A percentile compares a stretch with the other conserved stretches of the same genome.
phyloP scores from a whole-genome alignment of 441 rosid species.

The Biscutella auriculata region DNA sequence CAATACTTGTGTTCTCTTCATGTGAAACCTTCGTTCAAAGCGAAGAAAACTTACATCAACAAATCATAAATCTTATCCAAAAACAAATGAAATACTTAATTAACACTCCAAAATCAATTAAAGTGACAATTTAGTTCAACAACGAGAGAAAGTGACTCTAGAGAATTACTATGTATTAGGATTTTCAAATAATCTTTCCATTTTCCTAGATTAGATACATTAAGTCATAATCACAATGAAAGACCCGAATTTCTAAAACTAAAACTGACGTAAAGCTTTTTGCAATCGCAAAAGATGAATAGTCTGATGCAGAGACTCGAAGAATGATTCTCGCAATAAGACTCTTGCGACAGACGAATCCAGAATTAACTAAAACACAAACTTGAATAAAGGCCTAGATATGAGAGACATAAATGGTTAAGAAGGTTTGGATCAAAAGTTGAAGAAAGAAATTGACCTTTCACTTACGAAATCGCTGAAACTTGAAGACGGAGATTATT shows the following conservation, averaged over 20 bases:
- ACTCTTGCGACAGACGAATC: too few relatives aligned
- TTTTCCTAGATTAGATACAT: background rate
- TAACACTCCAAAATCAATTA: background rate
- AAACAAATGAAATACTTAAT: background rate
- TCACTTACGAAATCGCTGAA: conserved; percentile 20
- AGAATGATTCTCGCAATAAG: background rate
- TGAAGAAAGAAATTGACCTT: conserved; percentile 19
- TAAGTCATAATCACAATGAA: conserved; percentile 7
- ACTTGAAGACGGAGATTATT: conserved; percentile 8
- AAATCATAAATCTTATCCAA: conserved; percentile 13
- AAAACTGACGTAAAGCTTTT: background rate
- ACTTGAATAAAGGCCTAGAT: conserved; percentile 2
- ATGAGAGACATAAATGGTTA: conserved; percentile 8
- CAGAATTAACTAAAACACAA: background rate
- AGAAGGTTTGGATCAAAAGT: conserved; percentile 15
- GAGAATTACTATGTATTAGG: too few relatives aligned
- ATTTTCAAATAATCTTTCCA: too few relatives aligned
- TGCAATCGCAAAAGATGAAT: background rate
- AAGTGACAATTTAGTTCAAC: conserved; percentile 10
- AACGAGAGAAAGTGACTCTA: conserved; percentile 15
- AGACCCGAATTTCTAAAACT: conserved; percentile 4
- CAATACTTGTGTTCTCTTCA: conserved; percentile 44
- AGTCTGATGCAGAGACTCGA: conserved; percentile 2
- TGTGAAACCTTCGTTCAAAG: conserved; percentile 25
- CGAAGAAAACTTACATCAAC: background rate